Evolutionary conservation across 2,329 filamentous ascomycete genomes (phyloP).

Genomic region (Pseudogymnoascus sp.): DNA sequence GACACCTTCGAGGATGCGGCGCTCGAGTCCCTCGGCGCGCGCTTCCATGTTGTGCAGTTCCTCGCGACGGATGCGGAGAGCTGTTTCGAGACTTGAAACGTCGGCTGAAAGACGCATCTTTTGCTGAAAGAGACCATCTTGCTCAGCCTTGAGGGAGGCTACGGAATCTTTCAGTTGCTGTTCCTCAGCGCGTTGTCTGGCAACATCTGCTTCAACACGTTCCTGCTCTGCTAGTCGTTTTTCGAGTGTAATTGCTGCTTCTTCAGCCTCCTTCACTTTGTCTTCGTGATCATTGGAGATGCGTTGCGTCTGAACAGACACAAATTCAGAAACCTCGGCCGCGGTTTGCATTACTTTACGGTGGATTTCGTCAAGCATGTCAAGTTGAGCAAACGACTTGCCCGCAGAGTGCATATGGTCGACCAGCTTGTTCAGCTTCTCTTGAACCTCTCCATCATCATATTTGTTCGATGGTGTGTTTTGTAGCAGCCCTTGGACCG

Average conservation of each 20-base stretch:
- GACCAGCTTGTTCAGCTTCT: conserved; percentile 51
- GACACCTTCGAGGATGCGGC: conserved; percentile 87
- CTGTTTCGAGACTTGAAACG: conserved; percentile 84
- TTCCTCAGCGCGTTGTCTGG: conserved; percentile 49
- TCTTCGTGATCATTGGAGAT: conserved; percentile 72
- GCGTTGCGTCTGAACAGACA: conserved; percentile 67
- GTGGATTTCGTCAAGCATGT: conserved; percentile 82
- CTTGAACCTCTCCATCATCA: conserved; percentile 54
- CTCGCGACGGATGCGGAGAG: conserved; percentile 78
- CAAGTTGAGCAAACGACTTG: conserved; percentile 67
- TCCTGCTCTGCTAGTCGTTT: conserved; percentile 62
- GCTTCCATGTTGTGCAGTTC: conserved; percentile 87
- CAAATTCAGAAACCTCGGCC: conserved; percentile 74
- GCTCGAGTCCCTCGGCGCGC: conserved; percentile 81
- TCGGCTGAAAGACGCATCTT: conserved; percentile 77
- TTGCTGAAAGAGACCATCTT: conserved; percentile 68
- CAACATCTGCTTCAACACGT: conserved; percentile 46
- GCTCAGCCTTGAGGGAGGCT: conserved; percentile 44
- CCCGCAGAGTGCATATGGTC: conserved; percentile 58
- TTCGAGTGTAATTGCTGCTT: conserved; percentile 74
- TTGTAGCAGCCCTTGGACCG: conserved; percentile 52
- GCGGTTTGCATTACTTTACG: conserved; percentile 79
- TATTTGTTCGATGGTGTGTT: conserved; percentile 48
- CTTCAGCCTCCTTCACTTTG: conserved; percentile 70
- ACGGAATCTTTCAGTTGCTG: conserved; percentile 55